Evolutionary conservation across 257 asterid species (phyloP).

Genomic region (Leonotis leonurus): DNA sequence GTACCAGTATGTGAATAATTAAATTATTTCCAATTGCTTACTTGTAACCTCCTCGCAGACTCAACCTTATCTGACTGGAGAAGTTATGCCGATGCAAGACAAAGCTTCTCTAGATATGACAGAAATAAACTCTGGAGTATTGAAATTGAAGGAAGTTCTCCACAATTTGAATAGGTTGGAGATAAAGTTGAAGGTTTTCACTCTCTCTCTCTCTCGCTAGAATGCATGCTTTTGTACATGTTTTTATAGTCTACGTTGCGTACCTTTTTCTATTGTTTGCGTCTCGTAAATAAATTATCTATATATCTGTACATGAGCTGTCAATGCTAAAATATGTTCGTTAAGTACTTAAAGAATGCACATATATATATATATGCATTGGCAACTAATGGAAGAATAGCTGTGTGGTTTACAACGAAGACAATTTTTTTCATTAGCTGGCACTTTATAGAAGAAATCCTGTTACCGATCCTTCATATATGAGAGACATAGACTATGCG

Average conservation of each 20-base stretch:
- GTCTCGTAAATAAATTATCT: too few species aligned
- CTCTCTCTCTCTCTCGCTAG: too few species aligned
- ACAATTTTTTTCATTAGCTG: too few species aligned
- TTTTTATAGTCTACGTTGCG: neutral
- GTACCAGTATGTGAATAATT: too few species aligned
- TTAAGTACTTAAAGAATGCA: too few species aligned
- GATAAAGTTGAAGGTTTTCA: conserved; percentile 78
- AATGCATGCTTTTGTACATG: neutral
- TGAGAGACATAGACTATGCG: neutral
- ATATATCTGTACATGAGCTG: too few species aligned
- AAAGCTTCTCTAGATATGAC: too few species aligned
- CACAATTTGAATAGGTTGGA: conserved; percentile 60
- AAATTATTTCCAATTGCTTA: too few species aligned
- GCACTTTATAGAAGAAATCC: neutral
- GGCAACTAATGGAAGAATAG: too few species aligned
- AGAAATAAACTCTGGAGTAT: conserved; percentile 41
- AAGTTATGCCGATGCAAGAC: conserved; percentile 53
- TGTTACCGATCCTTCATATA: neutral
- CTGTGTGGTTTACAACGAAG: too few species aligned
- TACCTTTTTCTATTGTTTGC: neutral
- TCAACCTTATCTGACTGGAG: conserved; percentile 68
- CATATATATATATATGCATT: too few species aligned
- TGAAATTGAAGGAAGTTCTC: conserved; percentile 56
- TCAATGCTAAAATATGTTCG: too few species aligned
- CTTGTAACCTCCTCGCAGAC: conserved; percentile 50